These are phyloP conservation scores for Pichia terricola DNA, from an alignment of 1,139 yeast species.

Conservation along the genomic window DNA sequence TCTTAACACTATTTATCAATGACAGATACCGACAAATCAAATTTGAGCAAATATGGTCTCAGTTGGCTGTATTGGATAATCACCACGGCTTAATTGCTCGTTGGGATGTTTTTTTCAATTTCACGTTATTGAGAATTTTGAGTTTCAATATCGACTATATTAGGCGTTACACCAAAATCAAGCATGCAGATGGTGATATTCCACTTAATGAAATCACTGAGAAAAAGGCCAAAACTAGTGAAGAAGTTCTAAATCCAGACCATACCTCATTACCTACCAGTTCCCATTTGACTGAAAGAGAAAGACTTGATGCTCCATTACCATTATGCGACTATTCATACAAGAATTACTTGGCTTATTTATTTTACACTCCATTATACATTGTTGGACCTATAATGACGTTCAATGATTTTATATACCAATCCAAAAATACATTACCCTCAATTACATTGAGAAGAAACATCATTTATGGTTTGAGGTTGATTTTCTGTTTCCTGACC, in stretches of 20 bases:
- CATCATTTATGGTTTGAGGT: slow-evolving; percentile 53
- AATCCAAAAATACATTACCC: slow-evolving; percentile 41
- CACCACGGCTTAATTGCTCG: slow-evolving; percentile 69
- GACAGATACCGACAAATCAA: slow-evolving; percentile 52
- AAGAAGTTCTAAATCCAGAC: slow-evolving; percentile 12
- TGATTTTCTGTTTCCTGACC: slow-evolving; percentile 61
- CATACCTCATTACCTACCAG: not conserved
- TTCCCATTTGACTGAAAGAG: slow-evolving; percentile 44
- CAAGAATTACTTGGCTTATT: slow-evolving; percentile 61
- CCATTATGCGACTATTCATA: slow-evolving; percentile 50
- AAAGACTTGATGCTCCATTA: slow-evolving; percentile 58
- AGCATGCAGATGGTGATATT: not conserved
- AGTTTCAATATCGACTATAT: slow-evolving; percentile 76
- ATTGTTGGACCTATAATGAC: slow-evolving; percentile 94
- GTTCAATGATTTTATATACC: slow-evolving; percentile 83
- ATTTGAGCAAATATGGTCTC: slow-evolving; percentile 32
- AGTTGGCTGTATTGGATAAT: slow-evolving; percentile 43
- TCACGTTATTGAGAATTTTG: slow-evolving; percentile 71
- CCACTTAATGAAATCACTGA: not conserved
- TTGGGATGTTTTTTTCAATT: slow-evolving; percentile 96
- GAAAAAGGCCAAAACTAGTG: slow-evolving; percentile 13
- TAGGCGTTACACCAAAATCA: slow-evolving; percentile 27
- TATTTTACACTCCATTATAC: slow-evolving; percentile 79
- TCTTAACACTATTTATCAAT: slow-evolving; percentile 66
- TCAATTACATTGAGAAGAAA: slow-evolving; percentile 48